phyloP scores from a whole-genome alignment of 768 basidiomycete species.

The Amanita polypyramis region DNA sequence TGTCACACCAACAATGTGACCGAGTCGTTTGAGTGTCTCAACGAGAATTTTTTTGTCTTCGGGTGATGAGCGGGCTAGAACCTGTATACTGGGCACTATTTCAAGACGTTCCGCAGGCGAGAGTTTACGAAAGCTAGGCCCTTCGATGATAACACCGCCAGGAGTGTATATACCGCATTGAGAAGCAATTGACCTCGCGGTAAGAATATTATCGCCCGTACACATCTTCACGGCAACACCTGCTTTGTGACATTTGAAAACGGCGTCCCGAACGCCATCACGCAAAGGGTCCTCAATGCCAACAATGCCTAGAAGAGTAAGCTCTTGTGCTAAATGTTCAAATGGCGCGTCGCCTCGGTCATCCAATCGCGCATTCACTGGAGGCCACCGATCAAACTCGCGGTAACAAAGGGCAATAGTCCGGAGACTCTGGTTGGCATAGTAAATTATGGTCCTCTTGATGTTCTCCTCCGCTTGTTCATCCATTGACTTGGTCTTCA shows the following conservation, averaged over 20 bases:
- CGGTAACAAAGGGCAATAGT: constrained; percentile 93
- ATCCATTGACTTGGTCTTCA: constrained; percentile 57
- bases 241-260: constrained; percentile 76
- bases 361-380: constrained; percentile 28
- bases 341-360: constrained; percentile 54
- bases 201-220: constrained; percentile 94
- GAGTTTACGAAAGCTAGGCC: constrained; percentile 83
- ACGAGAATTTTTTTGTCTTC: constrained; percentile 96
- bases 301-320: constrained; percentile 82
- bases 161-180: constrained; percentile 94
- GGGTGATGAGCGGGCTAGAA: constrained; percentile 94
- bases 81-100: constrained; percentile 86
- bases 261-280: constrained; percentile 80
- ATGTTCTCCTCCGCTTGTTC: constrained; percentile 71
- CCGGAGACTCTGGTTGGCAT: constrained; percentile 91
- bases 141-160: constrained; percentile 97
- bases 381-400: constrained; percentile 85
- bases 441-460: constrained; percentile 89
- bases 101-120: constrained; percentile 60
- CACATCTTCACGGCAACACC: constrained; percentile 97
- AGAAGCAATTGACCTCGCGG: constrained; percentile 89
- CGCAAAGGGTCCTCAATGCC: constrained; percentile 97
- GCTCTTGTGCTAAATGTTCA: constrained; percentile 52
- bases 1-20: constrained; percentile 91
- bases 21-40: constrained; percentile 73